phyloP scores from a whole-genome alignment of 345 rosid genomes.

The Rhizophora apiculata region DNA sequence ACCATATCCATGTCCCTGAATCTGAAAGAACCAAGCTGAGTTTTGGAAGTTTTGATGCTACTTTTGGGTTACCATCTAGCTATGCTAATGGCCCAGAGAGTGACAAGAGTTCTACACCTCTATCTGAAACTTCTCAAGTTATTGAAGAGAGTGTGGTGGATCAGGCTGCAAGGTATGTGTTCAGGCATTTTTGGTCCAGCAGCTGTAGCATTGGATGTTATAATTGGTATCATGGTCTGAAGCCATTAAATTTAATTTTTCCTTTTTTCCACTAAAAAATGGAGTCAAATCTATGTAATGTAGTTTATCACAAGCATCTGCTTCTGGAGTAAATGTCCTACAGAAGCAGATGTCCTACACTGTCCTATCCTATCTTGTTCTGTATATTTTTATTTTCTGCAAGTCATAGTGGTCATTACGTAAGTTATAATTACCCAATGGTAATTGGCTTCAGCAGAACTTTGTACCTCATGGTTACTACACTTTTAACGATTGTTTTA shows the following conservation, averaged over 20 bases:
- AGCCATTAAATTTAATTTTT: not conserved
- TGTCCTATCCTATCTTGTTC: too few species aligned
- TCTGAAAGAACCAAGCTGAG: conserved; percentile 81
- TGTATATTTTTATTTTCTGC: too few species aligned
- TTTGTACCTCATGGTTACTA: not conserved
- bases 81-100: conserved; percentile 43
- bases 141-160: conserved; percentile 55
- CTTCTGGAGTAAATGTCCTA: too few species aligned
- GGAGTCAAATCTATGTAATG: not conserved
- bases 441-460: not conserved
- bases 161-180: conserved; percentile 54
- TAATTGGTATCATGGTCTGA: not conserved
- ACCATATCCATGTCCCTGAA: conserved; percentile 90
- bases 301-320: too few species aligned
- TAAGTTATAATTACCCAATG: too few species aligned
- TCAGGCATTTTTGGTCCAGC: not conserved
- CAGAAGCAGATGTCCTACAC: too few species aligned
- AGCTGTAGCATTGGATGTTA: conserved; percentile 3
- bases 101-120: conserved; percentile 58
- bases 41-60: conserved; percentile 92
- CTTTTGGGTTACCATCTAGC: conserved; percentile 53
- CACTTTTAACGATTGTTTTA: not conserved
- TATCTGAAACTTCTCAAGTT: conserved; percentile 60
- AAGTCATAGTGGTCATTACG: too few species aligned
- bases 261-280: not conserved